Evolutionary conservation across 1,284 basidiomycete species (phyloP), one percentile per base, ranked within the genome.

Genomic region (Austropuccinia psidii): DNA sequence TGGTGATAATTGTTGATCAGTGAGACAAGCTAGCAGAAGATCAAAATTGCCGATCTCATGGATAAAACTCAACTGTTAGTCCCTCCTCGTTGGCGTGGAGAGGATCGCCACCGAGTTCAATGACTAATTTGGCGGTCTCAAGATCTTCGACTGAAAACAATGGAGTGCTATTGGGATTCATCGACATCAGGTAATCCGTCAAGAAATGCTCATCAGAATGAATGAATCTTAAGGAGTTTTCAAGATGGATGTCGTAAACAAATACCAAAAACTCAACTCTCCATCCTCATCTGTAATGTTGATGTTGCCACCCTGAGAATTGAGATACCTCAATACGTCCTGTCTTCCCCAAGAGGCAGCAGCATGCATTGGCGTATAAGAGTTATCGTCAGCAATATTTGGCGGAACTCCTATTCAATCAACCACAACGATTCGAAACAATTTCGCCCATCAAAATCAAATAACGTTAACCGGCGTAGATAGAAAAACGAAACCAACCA

Each of bases 341-440:
- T 89, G 79, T 65, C 93, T 92, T 11, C 87, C 90, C 80, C 94
- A 96, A 0, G 92, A 95, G 0, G 91, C 92, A 7, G 93, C 92
- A n/a, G 93, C 93, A 81, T 96, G 93, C 87, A 96, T 90, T 13
- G 93, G 91, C 0, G 93, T 93, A 81, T 95, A 95, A 24, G 90
- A 89, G 81, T 88, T 86, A 7, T 82, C 80, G 79, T 95, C 92
- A 24, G 87, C 86, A 9, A 82, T 84, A 78, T 93, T 93, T 17
- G 91, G 88, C 13, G 88, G 87, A 47, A 88, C 78, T 31, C 87
- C 91, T 80, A 67, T n/a, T 19, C 27, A 6, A 31, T 73, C 60
- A 19, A 75, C 4, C 9, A 74, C n/a, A n/a, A n/a, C n/a, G n/a
- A n/a, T n/a, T n/a, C n/a, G n/a, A n/a, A n/a, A n/a, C n/a, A 37